Conservation (phyloP, 2,329 filamentous ascomycete species). For the Fusarium mexicanum region DNA sequence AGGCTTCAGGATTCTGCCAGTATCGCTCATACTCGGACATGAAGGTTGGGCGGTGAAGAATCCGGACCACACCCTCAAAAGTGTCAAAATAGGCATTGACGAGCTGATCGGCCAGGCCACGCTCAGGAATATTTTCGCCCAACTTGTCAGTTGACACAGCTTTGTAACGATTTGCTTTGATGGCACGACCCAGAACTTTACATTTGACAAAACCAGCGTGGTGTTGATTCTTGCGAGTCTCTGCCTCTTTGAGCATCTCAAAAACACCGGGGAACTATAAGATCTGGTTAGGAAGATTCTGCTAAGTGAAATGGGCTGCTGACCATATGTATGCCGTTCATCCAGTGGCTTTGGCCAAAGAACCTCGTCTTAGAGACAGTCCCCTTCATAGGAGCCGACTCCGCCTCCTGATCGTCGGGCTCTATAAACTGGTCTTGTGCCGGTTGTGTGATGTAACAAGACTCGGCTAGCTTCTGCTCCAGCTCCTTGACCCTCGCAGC, state of each 20-base stretch:
- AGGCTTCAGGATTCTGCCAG: conserved; percentile 55
- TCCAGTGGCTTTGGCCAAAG: conserved; percentile 62
- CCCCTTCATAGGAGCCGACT: conserved; percentile 42
- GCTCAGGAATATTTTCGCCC: conserved; percentile 52
- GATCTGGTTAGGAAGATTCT: neutral
- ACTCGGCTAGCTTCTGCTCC: conserved; percentile 53
- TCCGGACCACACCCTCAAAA: conserved; percentile 65
- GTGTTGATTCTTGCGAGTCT: conserved; percentile 44
- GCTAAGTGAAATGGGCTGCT: conserved; percentile 16
- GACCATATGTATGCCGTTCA: conserved; percentile 56
- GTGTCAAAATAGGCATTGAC: conserved; percentile 64
- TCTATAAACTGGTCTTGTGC: conserved; percentile 18
- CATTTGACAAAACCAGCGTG: conserved; percentile 49
- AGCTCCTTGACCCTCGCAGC: conserved; percentile 54
- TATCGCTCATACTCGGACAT: conserved; percentile 61
- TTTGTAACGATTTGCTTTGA: conserved; percentile 54
- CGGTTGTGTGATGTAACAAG: conserved; percentile 37
- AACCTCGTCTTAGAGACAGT: conserved; percentile 56
- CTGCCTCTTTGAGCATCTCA: conserved; percentile 39
- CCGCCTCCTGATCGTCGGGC: neutral
- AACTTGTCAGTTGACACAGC: conserved; percentile 49
- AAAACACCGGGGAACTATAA: conserved; percentile 47
- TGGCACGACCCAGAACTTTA: conserved; percentile 53
- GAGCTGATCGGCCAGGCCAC: conserved; percentile 59
- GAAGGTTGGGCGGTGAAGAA: conserved; percentile 68